Base-by-base conservation (phyloP, 495 filamentous ascomycete genomes). In the Beverwykella pulmonaria region DNA sequence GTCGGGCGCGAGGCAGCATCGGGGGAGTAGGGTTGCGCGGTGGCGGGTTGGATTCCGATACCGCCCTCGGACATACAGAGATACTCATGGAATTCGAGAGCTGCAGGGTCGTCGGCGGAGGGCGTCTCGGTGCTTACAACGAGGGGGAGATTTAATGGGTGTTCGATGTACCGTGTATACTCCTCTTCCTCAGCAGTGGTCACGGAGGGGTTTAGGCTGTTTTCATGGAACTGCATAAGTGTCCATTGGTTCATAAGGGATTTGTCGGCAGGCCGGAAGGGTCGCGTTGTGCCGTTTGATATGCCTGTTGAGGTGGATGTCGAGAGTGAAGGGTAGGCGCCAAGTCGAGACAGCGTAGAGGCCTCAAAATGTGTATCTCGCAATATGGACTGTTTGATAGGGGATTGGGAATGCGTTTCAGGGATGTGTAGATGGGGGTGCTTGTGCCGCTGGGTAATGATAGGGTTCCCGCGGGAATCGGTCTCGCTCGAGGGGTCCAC, bases 101-200 rank as follows among this genome's bases (percentile, higher is more conserved):
- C 59, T 17, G 10, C 82, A 1, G 82, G 70, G 47, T 77, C 75
- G 17, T 73, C 69, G 70, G 46, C 79, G 23, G 81, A 75, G 46
- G 84, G 81, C 47, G 80, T 75, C 58, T 93, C 90, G 23, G 85
- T 88, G 1, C 89, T 89, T 1, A 92, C 85, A 5, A 97, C 94
- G 1, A 98, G 84, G 0, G 94, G 92, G 2, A 98, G 84, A 62
- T 87, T 92, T 29, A 93, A 87, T 8, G 94, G 93, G 75, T 98
- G 94, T 54, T 86, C 86, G 75, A 98, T 87, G 77, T 98, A 97
- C n/a, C 89, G 85, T 30, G 87, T 79, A 76, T 98, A 98, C 72
- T 97, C 94, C 23, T 88, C 88, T 6, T 87, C 84, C 75, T 98
- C 95, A 29, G 82, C 82, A 6, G 79, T 68, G 17, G 83, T 87